Percentiles rank a stretch among this genome's conserved stretches.
Conservation (phyloP, 2,329 filamentous ascomycete species). For the Aspergillus fumigatiaffinis region DNA sequence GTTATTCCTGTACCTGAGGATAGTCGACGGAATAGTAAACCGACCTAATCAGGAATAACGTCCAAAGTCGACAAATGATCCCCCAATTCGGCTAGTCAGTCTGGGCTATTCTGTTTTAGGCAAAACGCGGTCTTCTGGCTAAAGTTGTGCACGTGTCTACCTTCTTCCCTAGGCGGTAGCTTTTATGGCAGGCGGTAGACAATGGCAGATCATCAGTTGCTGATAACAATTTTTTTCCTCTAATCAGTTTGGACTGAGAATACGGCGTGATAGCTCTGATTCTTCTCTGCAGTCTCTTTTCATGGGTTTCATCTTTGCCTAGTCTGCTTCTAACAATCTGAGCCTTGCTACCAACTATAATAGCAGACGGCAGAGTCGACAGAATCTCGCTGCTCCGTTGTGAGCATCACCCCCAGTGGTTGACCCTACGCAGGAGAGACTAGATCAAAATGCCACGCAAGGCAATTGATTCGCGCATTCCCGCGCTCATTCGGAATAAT, state of each 20-base stretch:
- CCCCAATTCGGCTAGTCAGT: neutral
- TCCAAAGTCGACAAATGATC: neutral
- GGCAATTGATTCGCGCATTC: constrained; percentile 80
- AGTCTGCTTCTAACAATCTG: neutral
- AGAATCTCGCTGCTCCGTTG: neutral
- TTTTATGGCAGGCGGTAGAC: constrained; percentile 9
- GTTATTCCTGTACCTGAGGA: neutral
- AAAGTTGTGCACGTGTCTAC: neutral
- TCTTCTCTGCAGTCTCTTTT: neutral
- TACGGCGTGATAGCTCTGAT: neutral
- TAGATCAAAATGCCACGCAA: constrained; percentile 40
- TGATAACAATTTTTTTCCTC: constrained; percentile 28
- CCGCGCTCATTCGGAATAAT: constrained; percentile 85
- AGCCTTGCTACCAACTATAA: neutral
- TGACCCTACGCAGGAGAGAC: constrained; percentile 1
- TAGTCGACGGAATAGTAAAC: neutral
- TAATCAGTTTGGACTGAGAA: neutral
- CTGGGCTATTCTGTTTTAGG: neutral
- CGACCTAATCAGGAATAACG: neutral
- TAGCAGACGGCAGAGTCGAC: neutral
- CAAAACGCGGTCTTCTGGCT: neutral
- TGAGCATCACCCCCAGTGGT: neutral
- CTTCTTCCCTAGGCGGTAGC: constrained; percentile 15
- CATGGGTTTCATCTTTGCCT: neutral
- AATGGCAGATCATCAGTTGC: constrained; percentile 18